Evolutionary conservation across 306 rosid species (phyloP).

Genomic region (Arachis stenosperma): DNA sequence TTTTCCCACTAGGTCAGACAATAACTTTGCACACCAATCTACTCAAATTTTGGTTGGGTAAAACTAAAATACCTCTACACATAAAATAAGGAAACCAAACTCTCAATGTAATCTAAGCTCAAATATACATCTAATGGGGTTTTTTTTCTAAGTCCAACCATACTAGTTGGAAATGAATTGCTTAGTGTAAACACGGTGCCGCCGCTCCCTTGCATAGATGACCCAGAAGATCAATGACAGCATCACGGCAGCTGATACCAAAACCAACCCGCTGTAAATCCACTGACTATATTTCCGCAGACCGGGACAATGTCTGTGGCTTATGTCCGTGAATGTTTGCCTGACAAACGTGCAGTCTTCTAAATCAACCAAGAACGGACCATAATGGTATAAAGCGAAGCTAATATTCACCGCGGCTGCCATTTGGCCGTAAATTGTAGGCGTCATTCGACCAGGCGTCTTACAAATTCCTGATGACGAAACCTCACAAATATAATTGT

Average conservation of each 20-base stretch:
- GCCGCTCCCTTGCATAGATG: conserved; percentile 83
- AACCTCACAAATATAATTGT: conserved; percentile 58
- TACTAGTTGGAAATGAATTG: conserved; percentile 40
- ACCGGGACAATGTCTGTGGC: conserved; percentile 62
- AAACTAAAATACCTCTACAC: conserved; percentile 33
- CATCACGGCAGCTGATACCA: conserved; percentile 78
- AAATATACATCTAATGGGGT: conserved; percentile 39
- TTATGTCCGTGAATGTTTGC: conserved; percentile 63
- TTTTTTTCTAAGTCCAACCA: conserved; percentile 27
- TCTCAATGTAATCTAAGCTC: conserved; percentile 23
- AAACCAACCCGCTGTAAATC: conserved; percentile 73
- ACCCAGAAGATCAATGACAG: conserved; percentile 90
- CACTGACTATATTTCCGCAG: conserved; percentile 49
- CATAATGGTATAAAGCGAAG: conserved; percentile 66
- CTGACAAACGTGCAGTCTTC: conserved; percentile 80
- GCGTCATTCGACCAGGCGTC: conserved; percentile 79
- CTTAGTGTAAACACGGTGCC: conserved; percentile 79
- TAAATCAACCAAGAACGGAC: conserved; percentile 73
- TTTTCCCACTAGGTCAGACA: conserved; percentile 1
- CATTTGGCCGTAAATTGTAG: conserved; percentile 56
- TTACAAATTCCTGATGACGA: conserved; percentile 50
- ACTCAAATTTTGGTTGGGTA: conserved; percentile 7
- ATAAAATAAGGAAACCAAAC: conserved; percentile 7
- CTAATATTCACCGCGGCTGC: conserved; percentile 66
- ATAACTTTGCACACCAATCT: conserved; percentile 4